Conservation (phyloP, 768 basidiomycete species). For the Suillus alpinus region DNA sequence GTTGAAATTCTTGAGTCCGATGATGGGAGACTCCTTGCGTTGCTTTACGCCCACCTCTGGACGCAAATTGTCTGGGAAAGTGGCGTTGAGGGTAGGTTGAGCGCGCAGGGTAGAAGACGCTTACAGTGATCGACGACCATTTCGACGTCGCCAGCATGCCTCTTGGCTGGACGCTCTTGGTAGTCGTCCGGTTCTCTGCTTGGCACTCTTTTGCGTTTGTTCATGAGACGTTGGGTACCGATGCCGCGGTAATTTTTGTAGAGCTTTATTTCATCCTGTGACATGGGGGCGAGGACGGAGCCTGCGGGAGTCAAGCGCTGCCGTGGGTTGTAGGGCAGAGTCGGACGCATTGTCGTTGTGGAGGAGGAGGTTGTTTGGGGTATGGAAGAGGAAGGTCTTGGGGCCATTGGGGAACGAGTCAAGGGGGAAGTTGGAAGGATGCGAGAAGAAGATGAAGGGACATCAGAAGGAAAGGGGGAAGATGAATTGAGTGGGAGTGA, state of each 20-base stretch:
- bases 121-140: constrained; percentile 77
- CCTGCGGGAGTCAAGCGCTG: constrained; percentile 58
- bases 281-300: constrained; percentile 63
- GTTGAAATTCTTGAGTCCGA: constrained; percentile 96
- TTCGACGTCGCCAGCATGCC: constrained; percentile 64
- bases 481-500: constrained; percentile 22
- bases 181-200: constrained; percentile 37
- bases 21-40: constrained; percentile 88
- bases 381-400: constrained; percentile 34
- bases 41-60: constrained; percentile 87
- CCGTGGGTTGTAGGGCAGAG: constrained; percentile 63
- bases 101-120: constrained; percentile 28
- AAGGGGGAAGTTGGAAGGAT: constrained; percentile 27
- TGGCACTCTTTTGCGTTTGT: constrained; percentile 52
- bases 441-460: constrained; percentile 22
- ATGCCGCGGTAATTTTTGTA: constrained; percentile 57
- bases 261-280: constrained; percentile 56
- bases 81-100: constrained; percentile 6
- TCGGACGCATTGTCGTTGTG: constrained; percentile 29
- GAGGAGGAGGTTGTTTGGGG: constrained; percentile 32
- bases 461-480: constrained; percentile 11
- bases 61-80: constrained; percentile 75
- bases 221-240: constrained; percentile 48
- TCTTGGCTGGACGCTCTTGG: constrained; percentile 43
- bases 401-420: constrained; percentile 25